A percentile compares a stretch with the other conserved stretches of the same genome.
phyloP scores from a whole-genome alignment of 2,329 filamentous ascomycete species.

The Penicillium psychrosexuale region DNA sequence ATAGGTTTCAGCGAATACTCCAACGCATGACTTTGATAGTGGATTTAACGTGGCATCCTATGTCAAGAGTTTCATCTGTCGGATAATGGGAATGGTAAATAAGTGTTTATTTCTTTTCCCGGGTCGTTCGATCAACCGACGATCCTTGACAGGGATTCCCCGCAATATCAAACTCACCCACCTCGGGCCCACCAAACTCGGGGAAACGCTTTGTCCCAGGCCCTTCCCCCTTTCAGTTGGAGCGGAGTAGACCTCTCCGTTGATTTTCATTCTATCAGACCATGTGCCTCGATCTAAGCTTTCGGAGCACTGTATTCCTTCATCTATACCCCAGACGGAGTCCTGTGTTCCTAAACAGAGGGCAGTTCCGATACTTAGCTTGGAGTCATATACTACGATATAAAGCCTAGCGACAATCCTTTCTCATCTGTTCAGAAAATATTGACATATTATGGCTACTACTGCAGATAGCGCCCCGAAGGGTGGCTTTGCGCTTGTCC shows the following conservation, averaged over 20 bases:
- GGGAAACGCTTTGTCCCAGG: conserved; percentile 1
- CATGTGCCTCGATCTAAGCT: not conserved
- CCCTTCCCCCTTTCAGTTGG: not conserved
- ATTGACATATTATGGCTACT: conserved; percentile 19
- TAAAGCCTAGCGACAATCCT: not conserved
- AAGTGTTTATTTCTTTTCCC: not conserved
- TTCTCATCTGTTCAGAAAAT: not conserved
- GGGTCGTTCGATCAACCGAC: not conserved
- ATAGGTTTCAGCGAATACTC: not conserved
- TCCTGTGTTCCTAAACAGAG: conserved; percentile 16
- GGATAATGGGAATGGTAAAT: not conserved
- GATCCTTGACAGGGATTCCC: not conserved
- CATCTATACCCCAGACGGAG: conserved; percentile 13
- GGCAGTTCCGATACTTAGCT: not conserved
- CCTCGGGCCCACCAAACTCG: not conserved
- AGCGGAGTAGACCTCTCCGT: conserved; percentile 18
- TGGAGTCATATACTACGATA: not conserved
- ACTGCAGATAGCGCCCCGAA: conserved; percentile 12
- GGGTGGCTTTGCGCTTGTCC: conserved; percentile 28
- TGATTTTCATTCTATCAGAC: not conserved
- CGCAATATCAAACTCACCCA: conserved; percentile 2
- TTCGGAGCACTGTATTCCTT: conserved; percentile 5
- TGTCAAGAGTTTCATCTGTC: not conserved
- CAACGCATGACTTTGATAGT: not conserved
- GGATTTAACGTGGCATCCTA: not conserved